Evolutionary conservation across 2,329 filamentous ascomycete genomes (phyloP).

Genomic region (Colletotrichum phormii): DNA sequence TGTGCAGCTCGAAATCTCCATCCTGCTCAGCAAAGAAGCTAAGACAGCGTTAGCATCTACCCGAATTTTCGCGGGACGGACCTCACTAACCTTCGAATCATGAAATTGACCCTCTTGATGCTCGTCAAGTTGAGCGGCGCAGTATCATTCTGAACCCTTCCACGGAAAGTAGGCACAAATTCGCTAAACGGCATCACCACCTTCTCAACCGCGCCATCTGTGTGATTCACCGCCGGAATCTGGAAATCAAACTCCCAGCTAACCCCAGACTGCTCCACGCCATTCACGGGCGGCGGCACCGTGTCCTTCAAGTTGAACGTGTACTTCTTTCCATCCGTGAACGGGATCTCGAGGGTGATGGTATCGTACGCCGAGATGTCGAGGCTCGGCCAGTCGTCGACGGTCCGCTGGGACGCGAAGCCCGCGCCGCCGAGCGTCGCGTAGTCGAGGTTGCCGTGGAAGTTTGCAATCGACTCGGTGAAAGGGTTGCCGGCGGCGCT

Average conservation of each 20-base stretch:
- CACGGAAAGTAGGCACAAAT: conserved; percentile 80
- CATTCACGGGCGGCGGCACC: conserved; percentile 68
- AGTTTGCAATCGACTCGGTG: conserved; percentile 57
- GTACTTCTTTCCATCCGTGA: conserved; percentile 74
- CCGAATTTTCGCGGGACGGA: fast-evolving
- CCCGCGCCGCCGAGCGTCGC: conserved; percentile 81
- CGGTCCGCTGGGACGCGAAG: conserved; percentile 82
- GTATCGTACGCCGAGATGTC: conserved; percentile 74
- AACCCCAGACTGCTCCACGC: conserved; percentile 75
- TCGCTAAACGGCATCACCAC: conserved; percentile 72
- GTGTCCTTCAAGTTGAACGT: conserved; percentile 81
- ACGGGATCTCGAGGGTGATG: conserved; percentile 63
- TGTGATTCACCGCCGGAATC: conserved; percentile 34
- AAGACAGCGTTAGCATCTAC: neutral
- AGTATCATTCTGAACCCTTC: conserved; percentile 71
- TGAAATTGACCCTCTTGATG: conserved; percentile 77
- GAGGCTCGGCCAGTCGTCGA: conserved; percentile 66
- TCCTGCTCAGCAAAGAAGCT: conserved; percentile 82
- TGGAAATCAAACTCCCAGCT: conserved; percentile 81
- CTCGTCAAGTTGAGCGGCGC: conserved; percentile 67
- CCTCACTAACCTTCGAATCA: conserved; percentile 79
- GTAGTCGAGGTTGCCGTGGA: conserved; percentile 79
- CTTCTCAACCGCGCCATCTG: conserved; percentile 43
- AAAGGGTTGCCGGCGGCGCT: conserved; percentile 38
- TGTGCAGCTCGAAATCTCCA: conserved; percentile 65